Base-by-base conservation (phyloP, 2,329 filamentous ascomycete species). In the Ophiostoma ips region DNA sequence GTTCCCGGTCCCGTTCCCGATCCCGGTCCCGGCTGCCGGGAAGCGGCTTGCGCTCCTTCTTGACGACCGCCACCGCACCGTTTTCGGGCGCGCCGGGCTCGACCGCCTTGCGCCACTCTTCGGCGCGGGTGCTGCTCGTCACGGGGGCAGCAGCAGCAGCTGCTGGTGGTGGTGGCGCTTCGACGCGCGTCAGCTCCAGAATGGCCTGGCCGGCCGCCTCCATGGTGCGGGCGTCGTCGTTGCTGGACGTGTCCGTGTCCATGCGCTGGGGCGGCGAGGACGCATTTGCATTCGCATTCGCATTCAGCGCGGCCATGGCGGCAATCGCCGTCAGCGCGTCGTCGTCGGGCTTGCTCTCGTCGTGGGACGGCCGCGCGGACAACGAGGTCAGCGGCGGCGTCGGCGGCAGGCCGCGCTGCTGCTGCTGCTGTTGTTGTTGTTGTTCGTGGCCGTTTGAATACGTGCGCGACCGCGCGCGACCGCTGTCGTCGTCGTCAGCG, bases 101-200 rank as follows among this genome's bases (percentile, higher is more conserved):
- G 6, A 48, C 46, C 10, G 46, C 46, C 46, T 36, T 48, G 19
- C 35, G 33, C 46, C 46, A 48, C 19, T 24, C 46, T 8, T 48
- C 46, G 15, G 46, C 46, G 12, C 33, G 33, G 19, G 18, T 35
- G 21, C 16, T 41, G 15, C 19, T 7, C 13, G 16, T 21, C 21
- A 13, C 21, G 2, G 38, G 16, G n/a, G n/a, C n/a, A n/a, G n/a
- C n/a, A n/a, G n/a, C n/a, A n/a, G n/a, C n/a, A 10, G 36, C n/a
- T 38, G 36, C 3, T 15, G 37, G 13, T 19, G 37, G 9, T 12
- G 37, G 18, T 3, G 18, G 9, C 18, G 19, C 7, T 16, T 37
- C 33, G n/a, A 15, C 30, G n/a, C 43, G 30, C 6, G 43, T 45
- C 19, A 48, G 34, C 46, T 48, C 46, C 18, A 48, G 13, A 8